phyloP scores from a whole-genome alignment of 2,329 filamentous ascomycete genomes.

The Arthrobotrys pseudoclavata region DNA sequence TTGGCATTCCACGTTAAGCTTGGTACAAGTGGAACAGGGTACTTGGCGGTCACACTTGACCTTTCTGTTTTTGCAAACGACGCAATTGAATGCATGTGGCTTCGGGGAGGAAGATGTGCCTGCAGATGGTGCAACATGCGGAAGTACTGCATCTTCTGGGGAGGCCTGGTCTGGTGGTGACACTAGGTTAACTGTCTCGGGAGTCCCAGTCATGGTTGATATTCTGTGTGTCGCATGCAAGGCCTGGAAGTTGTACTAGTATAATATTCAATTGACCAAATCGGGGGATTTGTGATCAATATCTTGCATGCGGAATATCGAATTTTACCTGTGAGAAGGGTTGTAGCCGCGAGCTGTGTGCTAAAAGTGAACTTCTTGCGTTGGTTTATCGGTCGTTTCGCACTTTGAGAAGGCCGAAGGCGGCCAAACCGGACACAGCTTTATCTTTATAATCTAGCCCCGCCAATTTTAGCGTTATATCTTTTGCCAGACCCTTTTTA shows the following conservation, averaged over 20 bases:
- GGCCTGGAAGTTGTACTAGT: not conserved
- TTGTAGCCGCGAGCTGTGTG: conserved; percentile 10
- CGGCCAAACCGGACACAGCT: conserved; percentile 16
- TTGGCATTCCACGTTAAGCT: conserved; percentile 74
- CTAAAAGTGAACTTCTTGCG: conserved; percentile 23
- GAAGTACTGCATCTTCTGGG: conserved; percentile 64
- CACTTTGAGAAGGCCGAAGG: conserved; percentile 32
- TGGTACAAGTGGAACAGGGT: conserved; percentile 79
- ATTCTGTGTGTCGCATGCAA: not conserved
- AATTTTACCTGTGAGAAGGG: conserved; percentile 6
- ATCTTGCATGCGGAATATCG: conserved; percentile 4
- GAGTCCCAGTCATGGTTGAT: conserved; percentile 7
- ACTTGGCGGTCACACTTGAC: conserved; percentile 80
- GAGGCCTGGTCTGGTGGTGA: conserved; percentile 64
- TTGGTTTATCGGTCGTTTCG: conserved; percentile 49
- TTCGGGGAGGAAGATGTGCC: conserved; percentile 63
- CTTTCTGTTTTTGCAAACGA: conserved; percentile 82
- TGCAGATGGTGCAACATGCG: conserved; percentile 6
- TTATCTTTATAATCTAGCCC: conserved; percentile 28
- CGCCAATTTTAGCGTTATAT: not conserved
- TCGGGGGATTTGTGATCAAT: conserved; percentile 19
- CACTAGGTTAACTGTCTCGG: conserved; percentile 23
- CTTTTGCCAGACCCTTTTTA: not conserved
- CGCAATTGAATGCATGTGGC: conserved; percentile 70
- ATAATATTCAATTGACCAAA: not conserved